Conservation (phyloP, 116 monocot genomes). For the Thalassia testudinum region DNA sequence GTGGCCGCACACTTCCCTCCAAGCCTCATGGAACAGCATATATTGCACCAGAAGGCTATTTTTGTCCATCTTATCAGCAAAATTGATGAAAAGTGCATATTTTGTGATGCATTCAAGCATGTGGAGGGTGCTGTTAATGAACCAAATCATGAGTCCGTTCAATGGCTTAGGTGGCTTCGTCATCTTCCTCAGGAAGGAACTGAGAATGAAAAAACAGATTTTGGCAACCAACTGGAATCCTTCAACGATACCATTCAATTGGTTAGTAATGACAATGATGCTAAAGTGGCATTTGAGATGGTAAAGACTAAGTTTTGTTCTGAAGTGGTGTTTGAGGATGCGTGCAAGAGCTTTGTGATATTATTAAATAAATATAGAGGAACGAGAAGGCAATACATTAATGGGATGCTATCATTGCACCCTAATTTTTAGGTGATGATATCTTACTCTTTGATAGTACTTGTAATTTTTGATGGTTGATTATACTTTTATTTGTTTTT, state of each 20-base stretch:
- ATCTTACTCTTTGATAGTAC: no score
- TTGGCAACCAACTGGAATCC: constrained; percentile 14
- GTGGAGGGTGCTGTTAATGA: constrained; percentile 18
- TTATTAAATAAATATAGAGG: constrained; percentile 57
- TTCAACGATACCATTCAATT: constrained; percentile 26
- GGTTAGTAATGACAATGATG: constrained; percentile 14
- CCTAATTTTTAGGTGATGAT: no score
- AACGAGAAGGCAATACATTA: constrained; percentile 59
- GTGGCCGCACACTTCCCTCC: no score
- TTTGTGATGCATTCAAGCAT: constrained; percentile 28
- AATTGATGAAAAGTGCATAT: constrained; percentile 26
- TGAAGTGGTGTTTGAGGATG: constrained; percentile 48
- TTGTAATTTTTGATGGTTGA: no score
- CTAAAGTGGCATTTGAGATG: constrained; percentile 16
- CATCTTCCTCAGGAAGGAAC: constrained; percentile 32
- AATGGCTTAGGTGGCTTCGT: constrained; percentile 66
- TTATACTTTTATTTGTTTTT: no score
- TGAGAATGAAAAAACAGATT: constrained; percentile 15
- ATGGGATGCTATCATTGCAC: constrained; percentile 69
- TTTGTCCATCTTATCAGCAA: constrained; percentile 32
- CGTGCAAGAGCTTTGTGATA: constrained; percentile 20
- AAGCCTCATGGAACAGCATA: no score
- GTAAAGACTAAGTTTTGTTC: constrained; percentile 54
- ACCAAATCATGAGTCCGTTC: constrained; percentile 31
- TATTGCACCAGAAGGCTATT: no score